Base-by-base conservation (phyloP, 345 rosid species). In the Anastatica hierochuntica region DNA sequence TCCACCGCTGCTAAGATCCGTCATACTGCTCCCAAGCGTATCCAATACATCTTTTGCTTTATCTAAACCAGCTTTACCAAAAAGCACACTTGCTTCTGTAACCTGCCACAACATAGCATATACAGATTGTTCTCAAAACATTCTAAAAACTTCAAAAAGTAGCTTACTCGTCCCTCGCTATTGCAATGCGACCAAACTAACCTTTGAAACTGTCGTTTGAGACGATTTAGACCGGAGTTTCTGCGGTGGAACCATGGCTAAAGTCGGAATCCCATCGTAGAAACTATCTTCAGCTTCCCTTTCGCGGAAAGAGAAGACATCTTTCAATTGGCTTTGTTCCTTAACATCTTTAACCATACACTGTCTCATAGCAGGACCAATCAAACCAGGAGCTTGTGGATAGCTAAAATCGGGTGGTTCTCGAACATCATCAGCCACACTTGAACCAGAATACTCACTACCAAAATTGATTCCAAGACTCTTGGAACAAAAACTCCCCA, bases 21-120 rank as follows among this genome's bases (percentile, higher is more conserved):
- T 75, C 95, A 89, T 76, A 71, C 95, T 85, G 63, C 97, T 89
- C 21, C 95, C 89, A 43, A 89, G 90, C 4, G 85, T 81, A 73
- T 89, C 97, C 66, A 89, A 69, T 46, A 86, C 95, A 43, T 90
- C 90, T 43, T 79, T 79, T 14, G 97, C 94, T 64, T 77, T 84
- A 48, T 77, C 89, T 13, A 81, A 66, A 52, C 94, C 81, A 14
- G 90, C 97, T 74, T 77, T 82, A n/a, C 95, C 81, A 58, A 85
- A 46, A 20, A 73, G 77, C 48, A 81, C 67, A 72, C 94, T 74
- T 34, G 80, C 87, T 60, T 76, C 83, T 2, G 87, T 76, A 62
- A 85, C 95, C 89, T 82, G 71, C 51, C 57, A 38, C 49, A 24
- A n/a, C 16, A 36, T 10, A 53, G 7, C 30, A 47, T 48, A 23